Evolutionary conservation across 73 alveolate genomes (phyloP), one percentile per base, ranked within the genome.

Genomic region (Paramecium caudatum): DNA sequence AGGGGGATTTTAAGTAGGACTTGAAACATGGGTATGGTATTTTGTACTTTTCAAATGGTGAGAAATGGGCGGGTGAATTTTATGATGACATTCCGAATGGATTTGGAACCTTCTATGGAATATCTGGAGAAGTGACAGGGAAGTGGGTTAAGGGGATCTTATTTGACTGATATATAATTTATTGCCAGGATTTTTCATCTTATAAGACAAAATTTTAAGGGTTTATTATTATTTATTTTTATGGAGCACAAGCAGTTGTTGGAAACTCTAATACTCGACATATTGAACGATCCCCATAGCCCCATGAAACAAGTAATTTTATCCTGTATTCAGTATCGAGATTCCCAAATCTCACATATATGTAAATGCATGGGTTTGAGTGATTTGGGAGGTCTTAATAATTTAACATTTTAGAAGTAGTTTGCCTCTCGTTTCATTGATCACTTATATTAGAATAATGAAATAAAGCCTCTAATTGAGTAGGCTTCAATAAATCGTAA

Each of bases 71-170:
- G 19, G 88, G 88, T 21, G 62, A 74, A 47, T 74, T 74, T 23
- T 1, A 15, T 2, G 69, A 74, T 74, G 88, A 74, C 19, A 45
- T 21, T 6, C 88, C 88, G 8, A 15, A 41, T 41, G 69, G 68
- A 16, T 74, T 27, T 74, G 88, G 88, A n/a, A 74, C 69, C 5
- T 74, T 19, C 19, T 74, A 7, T 74, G 62, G 62, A 3, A 15
- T 7, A 21, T 39, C 17, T 16, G 36, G 47, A 7, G 88, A 74
- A 21, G 47, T 74, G 8, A 74, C 21, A 12, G 62, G 69, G 19
- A 74, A 37, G 43, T 74, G 88, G 88, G 46, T 74, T 16, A 36
- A 74, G 32, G 88, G 88, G 39, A 74, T 74, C 39, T 65, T 65
- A 55, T 55, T 55, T 55, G 45, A 23, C 30, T 55, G 80, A 55